Evolutionary conservation across 225 moss, liverwort and hornwort species (phyloP), one percentile per base, ranked within the genome.

Genomic region (Pseudoscleropodium purum): DNA sequence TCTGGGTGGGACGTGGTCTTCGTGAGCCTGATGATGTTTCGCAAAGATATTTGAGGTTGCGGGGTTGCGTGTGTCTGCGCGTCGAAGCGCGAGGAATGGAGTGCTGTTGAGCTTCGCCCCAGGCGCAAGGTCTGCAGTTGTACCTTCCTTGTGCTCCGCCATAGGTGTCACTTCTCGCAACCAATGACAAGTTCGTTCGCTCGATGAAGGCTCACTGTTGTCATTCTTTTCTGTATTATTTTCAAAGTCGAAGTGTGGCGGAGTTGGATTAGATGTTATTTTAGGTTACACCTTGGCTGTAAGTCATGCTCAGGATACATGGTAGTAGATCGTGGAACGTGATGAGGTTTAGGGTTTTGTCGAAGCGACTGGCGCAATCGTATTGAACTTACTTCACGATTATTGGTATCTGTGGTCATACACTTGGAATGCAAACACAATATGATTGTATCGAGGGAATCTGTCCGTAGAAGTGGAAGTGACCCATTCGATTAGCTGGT

Each of bases 1-100:
- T 33, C 29, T 65, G 73, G 81, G 77, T 67, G 75, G 39, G 86
- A 61, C 52, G 89, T 80, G 49, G 85, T 84, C 83, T 36, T 47
- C 18, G 87, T 90, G 92, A 89, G 92, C 92, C 90, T 93, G 82
- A 89, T 93, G 93, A 93, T 93, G 92, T 76, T 72, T 79, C 87
- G 92, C 92, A 93, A 91, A 93, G 93, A 93, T 93, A 89, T 91
- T 87, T 74, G 93, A 93, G 93, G 90, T 85, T 84, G 92, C 63
- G 78, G 37, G 85, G 39, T 21, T 64, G 89, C 84, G 87, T 80
- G 61, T 54, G 87, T 10, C 36, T 65, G 82, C 89, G 92, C 86
- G 90, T 93, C 27, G 93, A 88, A 93, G 93, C 92, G 92, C 67
- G 67, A 89, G 93, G 72, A 88, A 52, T 67, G 36, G 41, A 33